These are phyloP conservation scores for Pittosporum tobira DNA, from an alignment of 129 eudicot species.

Conservation along the genomic window DNA sequence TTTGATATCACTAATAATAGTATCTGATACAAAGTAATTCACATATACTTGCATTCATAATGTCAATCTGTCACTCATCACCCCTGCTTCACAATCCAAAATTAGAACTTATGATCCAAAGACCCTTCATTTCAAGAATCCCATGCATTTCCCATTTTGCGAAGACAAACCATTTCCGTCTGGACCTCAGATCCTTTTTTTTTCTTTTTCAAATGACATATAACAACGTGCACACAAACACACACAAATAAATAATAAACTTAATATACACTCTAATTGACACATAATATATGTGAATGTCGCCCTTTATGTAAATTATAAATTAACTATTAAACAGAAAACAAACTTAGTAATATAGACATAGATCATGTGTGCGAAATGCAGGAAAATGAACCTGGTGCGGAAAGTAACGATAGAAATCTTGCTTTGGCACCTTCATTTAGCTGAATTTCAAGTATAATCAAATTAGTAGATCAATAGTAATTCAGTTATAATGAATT, in stretches of 20 bases:
- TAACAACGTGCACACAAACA: background rate
- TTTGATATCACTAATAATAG: background rate
- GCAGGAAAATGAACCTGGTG: conserved; percentile 38
- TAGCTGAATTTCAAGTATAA: conserved; percentile 29
- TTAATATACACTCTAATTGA: too few species aligned
- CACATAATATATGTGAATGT: background rate
- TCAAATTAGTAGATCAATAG: background rate
- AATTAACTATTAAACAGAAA: background rate
- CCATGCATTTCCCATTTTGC: background rate
- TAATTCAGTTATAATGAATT: background rate
- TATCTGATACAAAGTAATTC: background rate
- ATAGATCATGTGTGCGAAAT: background rate
- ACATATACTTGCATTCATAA: background rate
- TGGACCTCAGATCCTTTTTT: too few species aligned
- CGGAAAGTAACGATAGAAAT: conserved; percentile 36
- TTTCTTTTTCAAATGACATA: too few species aligned
- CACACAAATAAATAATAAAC: background rate
- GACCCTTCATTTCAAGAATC: background rate
- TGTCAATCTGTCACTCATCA: background rate
- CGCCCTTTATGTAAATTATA: conserved; percentile 5
- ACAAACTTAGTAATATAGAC: conserved; percentile 1
- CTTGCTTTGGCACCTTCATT: conserved; percentile 39
- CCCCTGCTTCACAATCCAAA: background rate
- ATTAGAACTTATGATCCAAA: background rate
- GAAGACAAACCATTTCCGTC: background rate